Conservation (phyloP, 345 rosid genomes). For the Euphorbia lathyris region DNA sequence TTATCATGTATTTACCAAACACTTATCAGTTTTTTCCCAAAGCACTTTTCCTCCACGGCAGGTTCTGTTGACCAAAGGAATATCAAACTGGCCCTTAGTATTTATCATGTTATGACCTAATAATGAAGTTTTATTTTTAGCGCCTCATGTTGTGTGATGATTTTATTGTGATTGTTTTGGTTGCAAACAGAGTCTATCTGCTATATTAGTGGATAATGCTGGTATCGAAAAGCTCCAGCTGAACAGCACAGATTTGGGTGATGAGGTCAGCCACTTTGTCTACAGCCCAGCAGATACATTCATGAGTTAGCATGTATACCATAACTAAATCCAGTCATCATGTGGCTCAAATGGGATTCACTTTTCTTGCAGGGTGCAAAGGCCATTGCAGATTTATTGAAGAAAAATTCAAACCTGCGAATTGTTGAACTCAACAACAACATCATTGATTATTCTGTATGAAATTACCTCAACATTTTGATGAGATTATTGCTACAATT, state of each 20-base stretch:
- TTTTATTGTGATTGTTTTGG: conserved; percentile 5
- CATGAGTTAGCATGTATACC: not conserved
- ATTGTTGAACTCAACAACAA: conserved; percentile 88
- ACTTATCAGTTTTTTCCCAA: too few relatives aligned
- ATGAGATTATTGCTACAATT: conserved; percentile 5
- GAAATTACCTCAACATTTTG: conserved; percentile 24
- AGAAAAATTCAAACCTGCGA: conserved; percentile 72
- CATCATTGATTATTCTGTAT: conserved; percentile 95
- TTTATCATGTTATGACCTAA: too few relatives aligned
- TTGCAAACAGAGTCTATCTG: conserved; percentile 57
- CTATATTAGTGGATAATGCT: conserved; percentile 59
- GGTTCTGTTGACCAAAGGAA: too few relatives aligned
- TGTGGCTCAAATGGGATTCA: conserved; percentile 13
- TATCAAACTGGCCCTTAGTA: too few relatives aligned
- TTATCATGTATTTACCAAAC: too few relatives aligned
- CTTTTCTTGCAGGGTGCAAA: conserved; percentile 73
- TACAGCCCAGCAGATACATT: conserved; percentile 5
- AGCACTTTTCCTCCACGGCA: too few relatives aligned
- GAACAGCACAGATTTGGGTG: conserved; percentile 77
- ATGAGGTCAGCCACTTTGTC: conserved; percentile 61
- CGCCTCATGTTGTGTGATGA: too few relatives aligned
- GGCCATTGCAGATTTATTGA: conserved; percentile 83
- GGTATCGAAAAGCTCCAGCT: conserved; percentile 79
- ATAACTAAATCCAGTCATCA: conserved; percentile 9
- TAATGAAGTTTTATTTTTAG: too few relatives aligned